Conservation (phyloP, 768 basidiomycete species). For the Calvatia gigantea region DNA sequence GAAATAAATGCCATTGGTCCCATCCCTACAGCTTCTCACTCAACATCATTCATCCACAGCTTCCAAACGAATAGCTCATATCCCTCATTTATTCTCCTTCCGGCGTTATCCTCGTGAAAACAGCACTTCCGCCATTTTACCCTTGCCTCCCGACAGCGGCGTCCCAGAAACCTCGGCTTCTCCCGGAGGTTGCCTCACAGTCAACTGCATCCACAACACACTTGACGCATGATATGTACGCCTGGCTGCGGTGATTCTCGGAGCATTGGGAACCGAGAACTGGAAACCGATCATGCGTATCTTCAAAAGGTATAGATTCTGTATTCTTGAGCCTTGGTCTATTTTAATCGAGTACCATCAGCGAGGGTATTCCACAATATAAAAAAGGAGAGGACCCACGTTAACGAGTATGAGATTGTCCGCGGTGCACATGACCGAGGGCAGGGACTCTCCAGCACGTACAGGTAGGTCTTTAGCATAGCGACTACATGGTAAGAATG, state of each 20-base stretch:
- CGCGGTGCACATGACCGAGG: constrained; percentile 50
- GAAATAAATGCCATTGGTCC: constrained; percentile 12
- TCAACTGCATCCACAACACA: not conserved
- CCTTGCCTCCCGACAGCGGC: not conserved
- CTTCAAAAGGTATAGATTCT: constrained; percentile 28
- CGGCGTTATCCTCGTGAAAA: not conserved
- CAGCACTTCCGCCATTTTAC: not conserved
- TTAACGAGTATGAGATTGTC: constrained; percentile 53
- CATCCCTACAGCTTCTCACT: constrained; percentile 4
- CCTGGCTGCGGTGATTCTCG: not conserved
- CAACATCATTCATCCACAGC: not conserved
- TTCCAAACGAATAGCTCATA: constrained; percentile 15
- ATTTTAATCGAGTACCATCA: not conserved
- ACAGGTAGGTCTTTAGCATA: constrained; percentile 24
- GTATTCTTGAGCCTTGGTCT: constrained; percentile 21
- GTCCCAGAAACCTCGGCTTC: not conserved
- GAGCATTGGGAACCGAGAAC: not conserved
- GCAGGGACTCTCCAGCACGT: constrained; percentile 7
- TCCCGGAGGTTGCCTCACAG: not conserved
- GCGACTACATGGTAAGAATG: constrained; percentile 44
- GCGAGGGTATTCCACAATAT: not conserved
- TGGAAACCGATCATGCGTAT: not conserved
- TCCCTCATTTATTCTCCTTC: constrained; percentile 12
- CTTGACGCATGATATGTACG: constrained; percentile 2
- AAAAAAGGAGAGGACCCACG: constrained; percentile 26